Conservation (phyloP, 148 eudicot genomes). For the Silene uniflora region DNA sequence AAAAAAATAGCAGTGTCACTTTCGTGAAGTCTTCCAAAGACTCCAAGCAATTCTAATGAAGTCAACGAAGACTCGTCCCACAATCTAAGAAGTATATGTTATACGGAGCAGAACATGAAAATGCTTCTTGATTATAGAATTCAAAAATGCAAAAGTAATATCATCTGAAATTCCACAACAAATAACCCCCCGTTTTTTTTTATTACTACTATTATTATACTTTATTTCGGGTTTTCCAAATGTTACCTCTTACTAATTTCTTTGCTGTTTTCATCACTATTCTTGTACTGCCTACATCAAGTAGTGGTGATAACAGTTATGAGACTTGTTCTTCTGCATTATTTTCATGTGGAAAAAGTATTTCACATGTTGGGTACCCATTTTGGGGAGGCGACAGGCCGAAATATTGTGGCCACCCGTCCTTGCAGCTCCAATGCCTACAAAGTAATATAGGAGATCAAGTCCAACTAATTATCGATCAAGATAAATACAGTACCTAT, state of each 20-base stretch:
- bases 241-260: not conserved
- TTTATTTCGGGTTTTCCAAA: not conserved
- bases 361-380: constrained; percentile 20
- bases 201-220: too few species aligned
- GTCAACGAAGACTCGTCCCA: too few species aligned
- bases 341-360: not conserved
- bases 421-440: not conserved
- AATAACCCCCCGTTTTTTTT: too few species aligned
- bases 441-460: not conserved
- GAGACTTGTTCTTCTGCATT: not conserved
- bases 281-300: not conserved
- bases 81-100: too few species aligned
- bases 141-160: too few species aligned
- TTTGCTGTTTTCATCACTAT: not conserved
- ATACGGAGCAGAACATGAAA: too few species aligned
- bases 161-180: too few species aligned
- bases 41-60: not conserved
- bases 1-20: not conserved
- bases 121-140: too few species aligned
- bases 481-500: not conserved
- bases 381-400: constrained; percentile 23
- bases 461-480: not conserved
- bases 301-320: not conserved
- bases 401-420: constrained; percentile 13
- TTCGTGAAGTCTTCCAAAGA: not conserved